These are phyloP conservation scores for Ceratocystis albifundus DNA, from an alignment of 2,329 filamentous ascomycete species.

Conservation along the genomic window DNA sequence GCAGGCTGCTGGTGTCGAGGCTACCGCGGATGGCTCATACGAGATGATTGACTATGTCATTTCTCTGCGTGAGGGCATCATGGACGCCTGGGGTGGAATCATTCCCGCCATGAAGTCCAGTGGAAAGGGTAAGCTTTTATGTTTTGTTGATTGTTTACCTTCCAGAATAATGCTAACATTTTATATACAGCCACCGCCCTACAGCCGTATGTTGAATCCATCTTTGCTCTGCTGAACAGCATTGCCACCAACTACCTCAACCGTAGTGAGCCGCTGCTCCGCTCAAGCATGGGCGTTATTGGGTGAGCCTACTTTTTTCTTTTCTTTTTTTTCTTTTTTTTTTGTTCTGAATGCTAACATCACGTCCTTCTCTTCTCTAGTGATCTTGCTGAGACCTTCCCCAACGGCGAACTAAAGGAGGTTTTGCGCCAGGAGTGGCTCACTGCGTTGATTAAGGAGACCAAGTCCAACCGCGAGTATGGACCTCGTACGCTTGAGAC, in stretches of 20 bases:
- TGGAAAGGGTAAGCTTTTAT: slow-evolving; percentile 51
- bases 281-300: slow-evolving; percentile 94
- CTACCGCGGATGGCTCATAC: slow-evolving; percentile 67
- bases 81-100: slow-evolving; percentile 97
- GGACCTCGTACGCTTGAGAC: slow-evolving; percentile 77
- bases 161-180: slow-evolving; percentile 27
- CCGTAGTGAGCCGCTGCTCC: slow-evolving; percentile 81
- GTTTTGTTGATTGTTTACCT: slow-evolving; percentile 27
- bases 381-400: slow-evolving; percentile 88
- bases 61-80: slow-evolving; percentile 89
- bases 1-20: slow-evolving; percentile 75
- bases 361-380: slow-evolving; percentile 39
- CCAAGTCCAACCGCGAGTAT: slow-evolving; percentile 79
- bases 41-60: slow-evolving; percentile 97
- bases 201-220: slow-evolving; percentile 65
- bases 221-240: slow-evolving; percentile 75
- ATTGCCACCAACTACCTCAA: slow-evolving; percentile 66
- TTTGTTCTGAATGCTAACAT: slow-evolving; percentile 31
- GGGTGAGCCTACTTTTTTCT: slow-evolving; percentile 49
- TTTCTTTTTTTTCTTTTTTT: background rate
- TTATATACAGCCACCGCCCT: slow-evolving; percentile 50
- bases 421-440: slow-evolving; percentile 90
- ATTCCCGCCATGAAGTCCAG: slow-evolving; percentile 86
- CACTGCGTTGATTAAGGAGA: slow-evolving; percentile 80
- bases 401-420: slow-evolving; percentile 71